phyloP scores from a whole-genome alignment of 1,284 basidiomycete species.

The Trichosporon coremiiforme region DNA sequence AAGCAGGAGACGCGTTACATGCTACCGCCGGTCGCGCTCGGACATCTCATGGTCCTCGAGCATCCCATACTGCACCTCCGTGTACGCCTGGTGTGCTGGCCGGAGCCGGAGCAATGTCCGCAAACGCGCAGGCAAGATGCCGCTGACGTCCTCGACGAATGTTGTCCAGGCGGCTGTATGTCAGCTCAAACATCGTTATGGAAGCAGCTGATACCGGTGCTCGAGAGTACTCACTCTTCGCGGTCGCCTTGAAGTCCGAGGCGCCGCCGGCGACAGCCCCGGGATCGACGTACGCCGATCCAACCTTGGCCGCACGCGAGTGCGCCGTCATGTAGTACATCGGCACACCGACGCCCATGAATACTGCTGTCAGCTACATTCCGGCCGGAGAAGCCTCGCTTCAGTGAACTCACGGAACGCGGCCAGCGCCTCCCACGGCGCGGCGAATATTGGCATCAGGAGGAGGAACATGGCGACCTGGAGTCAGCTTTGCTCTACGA shows the following conservation, averaged over 20 bases:
- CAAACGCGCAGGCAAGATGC: constrained; percentile 1
- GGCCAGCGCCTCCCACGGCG: constrained; percentile 81
- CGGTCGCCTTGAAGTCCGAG: neutral
- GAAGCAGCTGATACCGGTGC: too few relatives aligned
- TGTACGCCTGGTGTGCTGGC: neutral
- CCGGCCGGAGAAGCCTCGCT: too few relatives aligned
- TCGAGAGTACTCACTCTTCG: neutral
- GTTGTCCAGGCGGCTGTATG: neutral
- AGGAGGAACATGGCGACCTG: constrained; percentile 88
- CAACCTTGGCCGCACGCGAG: constrained; percentile 28
- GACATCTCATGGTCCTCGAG: constrained; percentile 12
- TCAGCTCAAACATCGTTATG: neutral
- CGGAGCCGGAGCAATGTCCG: neutral
- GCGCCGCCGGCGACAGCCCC: neutral
- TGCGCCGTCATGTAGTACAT: constrained; percentile 76
- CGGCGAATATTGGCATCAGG: constrained; percentile 92
- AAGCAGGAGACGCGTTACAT: neutral
- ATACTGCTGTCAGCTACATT: constrained; percentile 45
- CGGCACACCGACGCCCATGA: constrained; percentile 67
- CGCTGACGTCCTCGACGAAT: neutral
- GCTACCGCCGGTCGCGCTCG: constrained; percentile 9
- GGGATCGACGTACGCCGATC: neutral
- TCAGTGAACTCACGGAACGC: constrained; percentile 66
- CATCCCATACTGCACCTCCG: constrained; percentile 7
- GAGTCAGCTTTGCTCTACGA: constrained; percentile 32